Conservation (phyloP, 192 early-diverging fungal species). For the Umbelopsis vinacea region DNA sequence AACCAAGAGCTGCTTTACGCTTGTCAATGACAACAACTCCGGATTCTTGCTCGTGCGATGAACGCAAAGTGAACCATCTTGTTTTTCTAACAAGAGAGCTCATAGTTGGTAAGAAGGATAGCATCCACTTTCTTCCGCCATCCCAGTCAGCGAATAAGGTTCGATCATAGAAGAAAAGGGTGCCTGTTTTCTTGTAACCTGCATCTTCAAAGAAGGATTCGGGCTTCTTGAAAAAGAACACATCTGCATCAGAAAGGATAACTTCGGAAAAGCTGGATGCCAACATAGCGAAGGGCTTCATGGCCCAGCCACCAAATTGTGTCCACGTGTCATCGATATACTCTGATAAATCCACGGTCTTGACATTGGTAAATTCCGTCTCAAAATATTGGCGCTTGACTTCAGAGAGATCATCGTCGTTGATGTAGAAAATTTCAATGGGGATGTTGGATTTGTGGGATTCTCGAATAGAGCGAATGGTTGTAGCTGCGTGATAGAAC, state of each 20-base stretch:
- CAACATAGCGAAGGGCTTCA: constrained; percentile 70
- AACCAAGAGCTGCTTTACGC: constrained; percentile 44
- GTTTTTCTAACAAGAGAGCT: constrained; percentile 35
- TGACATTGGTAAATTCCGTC: constrained; percentile 38
- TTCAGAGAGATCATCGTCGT: constrained; percentile 42
- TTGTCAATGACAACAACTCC: constrained; percentile 65
- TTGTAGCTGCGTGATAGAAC: constrained; percentile 44
- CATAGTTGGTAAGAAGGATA: constrained; percentile 28
- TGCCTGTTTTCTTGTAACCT: constrained; percentile 47
- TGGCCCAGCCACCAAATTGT: constrained; percentile 58
- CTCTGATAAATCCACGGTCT: constrained; percentile 41
- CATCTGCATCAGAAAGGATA: constrained; percentile 71
- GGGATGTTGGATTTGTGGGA: constrained; percentile 47
- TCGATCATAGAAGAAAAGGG: constrained; percentile 68
- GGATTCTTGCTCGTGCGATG: constrained; percentile 60
- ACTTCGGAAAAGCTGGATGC: constrained; percentile 60
- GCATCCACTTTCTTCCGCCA: constrained; percentile 43
- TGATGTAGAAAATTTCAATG: constrained; percentile 61
- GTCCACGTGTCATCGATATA: constrained; percentile 44
- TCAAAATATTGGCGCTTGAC: constrained; percentile 38
- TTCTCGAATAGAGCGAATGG: constrained; percentile 45
- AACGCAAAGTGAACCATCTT: constrained; percentile 32
- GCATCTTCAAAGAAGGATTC: constrained; percentile 50
- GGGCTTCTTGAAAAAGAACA: constrained; percentile 66
- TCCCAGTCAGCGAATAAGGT: constrained; percentile 48